phyloP scores from a whole-genome alignment of 2,329 filamentous ascomycete species.

The Leptographium galeiforme region DNA sequence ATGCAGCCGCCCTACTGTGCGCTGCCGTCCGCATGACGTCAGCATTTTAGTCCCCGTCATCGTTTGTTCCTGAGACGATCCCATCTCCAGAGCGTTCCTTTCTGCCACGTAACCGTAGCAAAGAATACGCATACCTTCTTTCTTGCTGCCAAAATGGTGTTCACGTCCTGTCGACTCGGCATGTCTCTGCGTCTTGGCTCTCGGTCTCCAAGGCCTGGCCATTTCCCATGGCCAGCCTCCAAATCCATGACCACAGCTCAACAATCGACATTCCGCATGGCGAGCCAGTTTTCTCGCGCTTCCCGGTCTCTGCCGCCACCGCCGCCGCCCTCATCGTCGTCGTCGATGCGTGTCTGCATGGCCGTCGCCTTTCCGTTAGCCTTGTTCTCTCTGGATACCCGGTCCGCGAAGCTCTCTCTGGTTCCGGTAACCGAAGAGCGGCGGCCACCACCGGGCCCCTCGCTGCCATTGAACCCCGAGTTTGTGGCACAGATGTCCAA shows the following conservation, averaged over 20 bases:
- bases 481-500: slow-evolving; percentile 37
- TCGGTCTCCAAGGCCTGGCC: neutral
- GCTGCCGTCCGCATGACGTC: neutral
- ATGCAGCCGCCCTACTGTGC: too few species aligned
- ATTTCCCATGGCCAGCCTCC: too few species aligned
- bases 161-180: neutral
- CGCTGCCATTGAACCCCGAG: slow-evolving; percentile 15
- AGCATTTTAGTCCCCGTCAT: neutral
- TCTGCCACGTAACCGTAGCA: neutral
- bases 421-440: neutral
- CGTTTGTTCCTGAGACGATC: too few species aligned
- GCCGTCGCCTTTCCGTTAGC: slow-evolving; percentile 5
- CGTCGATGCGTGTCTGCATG: neutral
- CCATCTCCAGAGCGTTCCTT: too few species aligned
- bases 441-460: neutral
- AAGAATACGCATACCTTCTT: neutral
- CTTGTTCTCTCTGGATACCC: neutral
- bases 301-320: neutral
- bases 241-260: too few species aligned
- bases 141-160: neutral
- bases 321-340: neutral
- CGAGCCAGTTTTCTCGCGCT: neutral
- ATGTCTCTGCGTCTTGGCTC: neutral
- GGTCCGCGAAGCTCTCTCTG: too few species aligned
- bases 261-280: neutral